These are phyloP conservation scores for Debaryomyces prosopidis DNA, from an alignment of 805 yeast genomes.

Conservation along the genomic window DNA sequence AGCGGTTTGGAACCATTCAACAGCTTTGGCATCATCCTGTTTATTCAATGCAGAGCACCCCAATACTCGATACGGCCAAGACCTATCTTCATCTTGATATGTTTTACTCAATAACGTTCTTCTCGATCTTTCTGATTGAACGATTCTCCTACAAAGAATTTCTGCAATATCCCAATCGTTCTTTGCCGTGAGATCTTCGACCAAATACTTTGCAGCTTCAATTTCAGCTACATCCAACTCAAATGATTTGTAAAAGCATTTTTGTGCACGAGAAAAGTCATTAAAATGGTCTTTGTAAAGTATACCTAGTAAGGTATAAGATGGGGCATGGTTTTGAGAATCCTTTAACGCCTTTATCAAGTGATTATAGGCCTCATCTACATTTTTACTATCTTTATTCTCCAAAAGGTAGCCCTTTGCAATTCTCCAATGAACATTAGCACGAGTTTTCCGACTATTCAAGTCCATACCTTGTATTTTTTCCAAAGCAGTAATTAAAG, in stretches of 20 bases:
- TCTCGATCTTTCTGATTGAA: slow-evolving; percentile 62
- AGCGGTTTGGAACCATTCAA: slow-evolving; percentile 87
- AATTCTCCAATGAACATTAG: slow-evolving; percentile 68
- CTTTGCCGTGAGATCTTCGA: slow-evolving; percentile 62
- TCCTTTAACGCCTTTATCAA: slow-evolving; percentile 64
- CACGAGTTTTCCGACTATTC: slow-evolving; percentile 54
- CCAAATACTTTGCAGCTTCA: slow-evolving; percentile 70
- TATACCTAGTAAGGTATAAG: slow-evolving; percentile 79
- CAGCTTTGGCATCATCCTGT: slow-evolving; percentile 75
- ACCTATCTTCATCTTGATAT: slow-evolving; percentile 35
- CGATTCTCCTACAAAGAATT: slow-evolving; percentile 63
- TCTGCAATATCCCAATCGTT: slow-evolving; percentile 87
- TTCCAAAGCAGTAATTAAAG: slow-evolving; percentile 45
- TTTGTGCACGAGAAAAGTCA: slow-evolving; percentile 71
- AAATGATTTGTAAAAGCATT: slow-evolving; percentile 86
- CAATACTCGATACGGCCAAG: slow-evolving; percentile 89
- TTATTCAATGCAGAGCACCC: slow-evolving; percentile 76
- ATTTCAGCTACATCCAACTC: slow-evolving; percentile 80
- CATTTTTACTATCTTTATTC: slow-evolving; percentile 16
- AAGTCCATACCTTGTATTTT: slow-evolving; percentile 51
- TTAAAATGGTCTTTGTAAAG: slow-evolving; percentile 59
- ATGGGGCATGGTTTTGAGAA: slow-evolving; percentile 67
- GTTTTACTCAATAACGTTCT: slow-evolving; percentile 37
- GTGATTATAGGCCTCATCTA: slow-evolving; percentile 54
- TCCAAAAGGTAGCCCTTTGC: slow-evolving; percentile 60